Conservation (phyloP, 2,329 filamentous ascomycete species). For the Chaetomiaceae sp. region DNA sequence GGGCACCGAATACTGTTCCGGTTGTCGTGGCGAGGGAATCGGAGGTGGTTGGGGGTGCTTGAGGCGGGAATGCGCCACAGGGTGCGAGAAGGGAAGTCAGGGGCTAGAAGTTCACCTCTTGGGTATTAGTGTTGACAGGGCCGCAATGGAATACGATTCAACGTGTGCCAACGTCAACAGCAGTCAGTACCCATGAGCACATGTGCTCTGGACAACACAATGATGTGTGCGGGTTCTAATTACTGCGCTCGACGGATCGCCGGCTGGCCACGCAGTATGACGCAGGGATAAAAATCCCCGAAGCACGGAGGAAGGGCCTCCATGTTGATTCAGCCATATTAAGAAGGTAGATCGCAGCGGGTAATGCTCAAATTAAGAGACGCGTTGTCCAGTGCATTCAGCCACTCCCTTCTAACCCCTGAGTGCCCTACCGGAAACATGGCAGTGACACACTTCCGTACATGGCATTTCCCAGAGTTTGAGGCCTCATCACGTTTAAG, state of each 20-base stretch:
- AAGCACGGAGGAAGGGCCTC: constrained; percentile 6
- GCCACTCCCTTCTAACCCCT: background rate
- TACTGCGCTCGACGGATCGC: no score
- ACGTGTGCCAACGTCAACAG: no score
- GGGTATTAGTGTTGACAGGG: background rate
- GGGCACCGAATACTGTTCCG: background rate
- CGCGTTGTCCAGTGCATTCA: background rate
- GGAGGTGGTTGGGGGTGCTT: background rate
- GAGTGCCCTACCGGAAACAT: no score
- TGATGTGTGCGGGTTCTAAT: no score
- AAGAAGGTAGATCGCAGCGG: background rate
- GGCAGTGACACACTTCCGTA: no score
- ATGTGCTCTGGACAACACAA: no score
- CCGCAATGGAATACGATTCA: no score
- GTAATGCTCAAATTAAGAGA: background rate
- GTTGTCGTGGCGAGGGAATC: constrained; percentile 2
- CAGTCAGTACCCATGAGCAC: no score
- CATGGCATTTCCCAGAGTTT: no score
- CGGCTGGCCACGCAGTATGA: no score
- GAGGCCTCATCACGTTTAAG: no score
- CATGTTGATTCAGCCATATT: constrained; percentile 15
- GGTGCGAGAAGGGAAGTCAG: background rate
- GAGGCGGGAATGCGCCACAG: background rate
- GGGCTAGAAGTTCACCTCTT: background rate
- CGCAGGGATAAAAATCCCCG: constrained; percentile 2